Evolutionary conservation across 306 rosid genomes (phyloP).

Genomic region (Begonia peltatifolia): DNA sequence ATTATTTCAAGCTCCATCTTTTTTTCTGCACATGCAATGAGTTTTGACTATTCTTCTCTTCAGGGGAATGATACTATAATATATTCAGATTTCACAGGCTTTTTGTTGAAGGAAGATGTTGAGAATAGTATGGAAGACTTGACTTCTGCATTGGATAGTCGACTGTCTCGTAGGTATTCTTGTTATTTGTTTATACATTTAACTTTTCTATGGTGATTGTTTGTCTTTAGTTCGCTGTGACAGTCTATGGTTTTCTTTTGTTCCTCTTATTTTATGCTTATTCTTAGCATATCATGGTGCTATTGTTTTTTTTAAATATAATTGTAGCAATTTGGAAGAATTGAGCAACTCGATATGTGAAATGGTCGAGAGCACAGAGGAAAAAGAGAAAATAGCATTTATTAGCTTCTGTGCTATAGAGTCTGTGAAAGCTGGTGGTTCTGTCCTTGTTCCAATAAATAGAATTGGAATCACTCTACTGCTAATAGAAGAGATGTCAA

Average conservation of each 20-base stretch:
- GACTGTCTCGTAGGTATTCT: constrained; percentile 27
- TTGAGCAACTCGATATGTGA: constrained; percentile 17
- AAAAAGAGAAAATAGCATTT: constrained; percentile 44
- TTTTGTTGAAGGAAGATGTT: constrained; percentile 20
- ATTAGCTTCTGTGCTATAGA: constrained; percentile 47
- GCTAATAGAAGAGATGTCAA: constrained; percentile 62
- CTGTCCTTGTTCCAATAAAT: constrained; percentile 61
- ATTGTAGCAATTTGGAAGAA: constrained; percentile 21
- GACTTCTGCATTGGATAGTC: constrained; percentile 9
- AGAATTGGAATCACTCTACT: constrained; percentile 53
- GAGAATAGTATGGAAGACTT: constrained; percentile 22
- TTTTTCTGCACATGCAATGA: constrained; percentile 57
- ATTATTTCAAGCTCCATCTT: constrained; percentile 70
- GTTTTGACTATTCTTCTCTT: constrained; percentile 51
- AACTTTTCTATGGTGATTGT: too few species aligned
- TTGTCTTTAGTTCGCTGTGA: too few species aligned
- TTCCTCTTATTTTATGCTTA: too few species aligned
- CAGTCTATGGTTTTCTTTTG: too few species aligned
- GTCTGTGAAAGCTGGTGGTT: constrained; percentile 58
- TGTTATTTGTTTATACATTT: not conserved
- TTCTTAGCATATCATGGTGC: too few species aligned
- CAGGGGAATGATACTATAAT: constrained; percentile 29
- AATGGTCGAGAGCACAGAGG: constrained; percentile 40
- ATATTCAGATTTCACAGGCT: constrained; percentile 71
- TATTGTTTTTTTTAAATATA: constrained; percentile 6